phyloP scores from a whole-genome alignment of 306 rosid species.

The Cicer yamashitae region DNA sequence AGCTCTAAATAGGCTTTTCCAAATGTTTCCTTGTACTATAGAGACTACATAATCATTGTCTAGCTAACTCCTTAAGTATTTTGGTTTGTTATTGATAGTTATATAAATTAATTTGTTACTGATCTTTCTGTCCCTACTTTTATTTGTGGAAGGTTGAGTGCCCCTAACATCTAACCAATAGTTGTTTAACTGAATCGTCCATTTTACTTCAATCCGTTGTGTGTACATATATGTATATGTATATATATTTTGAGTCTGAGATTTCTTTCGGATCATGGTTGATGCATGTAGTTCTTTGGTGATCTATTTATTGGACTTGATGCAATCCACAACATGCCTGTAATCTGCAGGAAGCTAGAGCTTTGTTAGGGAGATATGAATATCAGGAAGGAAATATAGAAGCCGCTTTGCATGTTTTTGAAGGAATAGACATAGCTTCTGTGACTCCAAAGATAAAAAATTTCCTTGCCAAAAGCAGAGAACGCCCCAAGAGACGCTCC shows the following conservation, averaged over 20 bases:
- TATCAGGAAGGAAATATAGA: conserved; percentile 90
- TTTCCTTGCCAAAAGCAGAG: conserved; percentile 64
- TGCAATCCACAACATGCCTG: conserved; percentile 30
- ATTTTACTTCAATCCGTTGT: conserved; percentile 1
- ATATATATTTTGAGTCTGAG: conserved; percentile 6
- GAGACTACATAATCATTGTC: conserved; percentile 1
- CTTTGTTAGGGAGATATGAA: conserved; percentile 90
- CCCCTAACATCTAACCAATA: not conserved
- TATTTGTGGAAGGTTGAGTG: conserved; percentile 30
- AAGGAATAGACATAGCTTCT: conserved; percentile 73
- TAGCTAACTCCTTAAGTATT: not conserved
- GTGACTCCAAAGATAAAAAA: conserved; percentile 69
- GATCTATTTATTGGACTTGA: conserved; percentile 36
- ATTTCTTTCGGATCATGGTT: conserved; percentile 34
- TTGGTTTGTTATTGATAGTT: conserved; percentile 7
- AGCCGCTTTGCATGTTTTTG: conserved; percentile 89
- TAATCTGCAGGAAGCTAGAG: conserved; percentile 90
- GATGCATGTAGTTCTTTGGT: conserved; percentile 26
- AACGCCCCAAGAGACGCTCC: conserved; percentile 61
- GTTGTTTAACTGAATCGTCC: conserved; percentile 7
- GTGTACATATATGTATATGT: conserved; percentile 11
- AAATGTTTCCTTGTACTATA: not conserved
- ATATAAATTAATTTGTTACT: conserved; percentile 8
- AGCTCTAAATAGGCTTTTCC: not conserved
- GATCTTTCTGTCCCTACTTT: conserved; percentile 19